phyloP scores from a whole-genome alignment of 116 monocot species.

The Cymodocea nodosa region DNA sequence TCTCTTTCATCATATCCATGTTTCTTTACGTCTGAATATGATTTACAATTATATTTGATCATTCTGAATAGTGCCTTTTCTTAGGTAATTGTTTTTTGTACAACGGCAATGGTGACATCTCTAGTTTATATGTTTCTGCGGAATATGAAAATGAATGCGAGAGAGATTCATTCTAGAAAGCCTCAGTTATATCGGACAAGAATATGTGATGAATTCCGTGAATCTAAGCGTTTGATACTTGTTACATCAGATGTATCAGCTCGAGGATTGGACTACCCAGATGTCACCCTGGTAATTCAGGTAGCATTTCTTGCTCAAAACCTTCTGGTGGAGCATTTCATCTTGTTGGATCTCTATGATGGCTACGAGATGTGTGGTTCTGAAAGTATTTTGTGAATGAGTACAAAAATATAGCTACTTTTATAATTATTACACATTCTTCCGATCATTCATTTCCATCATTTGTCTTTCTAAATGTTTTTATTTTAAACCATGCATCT shows the following conservation, averaged over 20 bases:
- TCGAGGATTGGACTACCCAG: conserved; percentile 89
- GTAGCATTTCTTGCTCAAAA: conserved; percentile 16
- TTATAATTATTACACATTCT: too few species aligned
- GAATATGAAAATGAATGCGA: conserved; percentile 82
- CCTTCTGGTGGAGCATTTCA: too few species aligned
- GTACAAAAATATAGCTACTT: too few species aligned
- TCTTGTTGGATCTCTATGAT: too few species aligned
- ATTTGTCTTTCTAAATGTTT: too few species aligned
- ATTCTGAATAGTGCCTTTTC: conserved; percentile 1
- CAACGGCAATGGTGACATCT: conserved; percentile 79
- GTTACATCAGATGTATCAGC: conserved; percentile 89
- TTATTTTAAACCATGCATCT: too few species aligned
- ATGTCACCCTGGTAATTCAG: conserved; percentile 96
- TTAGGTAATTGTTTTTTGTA: conserved; percentile 89
- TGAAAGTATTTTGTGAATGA: too few species aligned
- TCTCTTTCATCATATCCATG: not conserved
- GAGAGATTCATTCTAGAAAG: conserved; percentile 92
- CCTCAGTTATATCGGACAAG: conserved; percentile 79
- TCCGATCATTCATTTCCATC: too few species aligned
- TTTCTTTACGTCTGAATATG: not conserved
- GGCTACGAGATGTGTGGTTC: too few species aligned
- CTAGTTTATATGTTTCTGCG: conserved; percentile 53
- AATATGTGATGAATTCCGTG: conserved; percentile 84
- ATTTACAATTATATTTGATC: not conserved
- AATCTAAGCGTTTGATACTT: conserved; percentile 64